These are phyloP conservation scores for Panaeolus cyanescens DNA, from an alignment of 768 basidiomycete genomes.

Conservation along the genomic window DNA sequence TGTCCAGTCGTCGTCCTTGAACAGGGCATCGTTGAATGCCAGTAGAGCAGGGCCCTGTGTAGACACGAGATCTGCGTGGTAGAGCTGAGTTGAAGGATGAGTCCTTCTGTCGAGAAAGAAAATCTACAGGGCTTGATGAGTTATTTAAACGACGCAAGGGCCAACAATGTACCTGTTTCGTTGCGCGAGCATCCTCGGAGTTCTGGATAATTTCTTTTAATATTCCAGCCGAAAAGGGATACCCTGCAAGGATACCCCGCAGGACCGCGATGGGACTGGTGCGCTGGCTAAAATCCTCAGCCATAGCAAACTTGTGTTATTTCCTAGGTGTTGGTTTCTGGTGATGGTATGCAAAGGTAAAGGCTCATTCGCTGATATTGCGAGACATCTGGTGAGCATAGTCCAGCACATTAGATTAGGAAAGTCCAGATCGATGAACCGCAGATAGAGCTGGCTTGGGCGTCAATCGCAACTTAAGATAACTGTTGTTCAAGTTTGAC, in stretches of 20 bases:
- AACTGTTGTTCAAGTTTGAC: too few relatives aligned
- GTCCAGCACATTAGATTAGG: background rate
- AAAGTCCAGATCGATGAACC: background rate
- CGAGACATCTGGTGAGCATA: background rate
- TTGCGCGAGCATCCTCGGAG: conserved; percentile 40
- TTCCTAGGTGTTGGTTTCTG: background rate
- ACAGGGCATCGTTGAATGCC: conserved; percentile 35
- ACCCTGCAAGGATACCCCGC: conserved; percentile 34
- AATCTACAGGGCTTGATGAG: conserved; percentile 23
- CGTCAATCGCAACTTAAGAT: background rate
- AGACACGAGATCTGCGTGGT: conserved; percentile 25
- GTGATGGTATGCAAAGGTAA: background rate
- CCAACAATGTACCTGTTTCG: conserved; percentile 26
- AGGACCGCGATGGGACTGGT: conserved; percentile 15
- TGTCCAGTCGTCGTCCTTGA: conserved; percentile 36
- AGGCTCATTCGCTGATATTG: background rate
- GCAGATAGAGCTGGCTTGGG: background rate
- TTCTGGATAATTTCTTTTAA: conserved; percentile 44
- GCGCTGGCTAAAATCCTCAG: background rate
- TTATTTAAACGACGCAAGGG: background rate
- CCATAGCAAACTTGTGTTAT: background rate
- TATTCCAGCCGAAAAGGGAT: conserved; percentile 38
- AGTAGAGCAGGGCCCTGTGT: conserved; percentile 42
- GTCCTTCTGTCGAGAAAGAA: conserved; percentile 30
- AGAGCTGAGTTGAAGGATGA: conserved; percentile 21